Evolutionary conservation across 1,139 yeast genomes (phyloP).

Genomic region (Suhomyces yuchorum): DNA sequence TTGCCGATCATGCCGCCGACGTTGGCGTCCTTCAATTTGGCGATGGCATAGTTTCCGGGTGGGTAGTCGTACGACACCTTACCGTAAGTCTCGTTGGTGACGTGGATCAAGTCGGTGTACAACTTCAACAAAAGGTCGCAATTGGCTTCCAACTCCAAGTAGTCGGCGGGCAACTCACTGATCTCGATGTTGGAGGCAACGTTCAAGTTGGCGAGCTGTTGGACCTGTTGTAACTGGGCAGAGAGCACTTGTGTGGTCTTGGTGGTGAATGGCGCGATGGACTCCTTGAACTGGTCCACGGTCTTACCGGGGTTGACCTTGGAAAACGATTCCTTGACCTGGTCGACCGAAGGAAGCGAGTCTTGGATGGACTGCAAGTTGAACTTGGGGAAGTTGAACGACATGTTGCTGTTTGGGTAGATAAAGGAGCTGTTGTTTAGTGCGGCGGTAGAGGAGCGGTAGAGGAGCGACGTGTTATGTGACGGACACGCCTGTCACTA

Average conservation of each 20-base stretch:
- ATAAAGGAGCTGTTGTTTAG: constrained; percentile 1
- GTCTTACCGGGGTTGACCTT: constrained; percentile 43
- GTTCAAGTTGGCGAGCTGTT: constrained; percentile 39
- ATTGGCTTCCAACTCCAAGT: constrained; percentile 63
- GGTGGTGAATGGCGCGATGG: constrained; percentile 47
- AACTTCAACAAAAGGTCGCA: constrained; percentile 64
- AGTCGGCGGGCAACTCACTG: constrained; percentile 74
- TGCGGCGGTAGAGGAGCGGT: background rate
- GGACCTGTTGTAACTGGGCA: constrained; percentile 46
- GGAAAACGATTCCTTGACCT: constrained; percentile 42
- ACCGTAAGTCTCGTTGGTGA: constrained; percentile 61
- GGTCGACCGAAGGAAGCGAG: constrained; percentile 45
- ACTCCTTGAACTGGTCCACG: constrained; percentile 43
- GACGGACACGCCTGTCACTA: background rate
- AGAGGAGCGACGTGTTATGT: background rate
- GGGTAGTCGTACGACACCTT: constrained; percentile 74
- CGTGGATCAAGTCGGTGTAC: constrained; percentile 59
- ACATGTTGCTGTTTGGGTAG: constrained; percentile 32
- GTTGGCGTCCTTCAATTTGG: constrained; percentile 56
- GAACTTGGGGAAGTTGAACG: constrained; percentile 53
- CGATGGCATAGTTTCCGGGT: constrained; percentile 57
- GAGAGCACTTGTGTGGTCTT: constrained; percentile 43
- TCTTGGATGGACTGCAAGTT: constrained; percentile 51
- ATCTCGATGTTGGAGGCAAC: constrained; percentile 38
- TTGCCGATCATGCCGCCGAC: constrained; percentile 58